These are phyloP conservation scores for Alternaria panax DNA, from an alignment of 2,329 filamentous ascomycete species.

Conservation along the genomic window DNA sequence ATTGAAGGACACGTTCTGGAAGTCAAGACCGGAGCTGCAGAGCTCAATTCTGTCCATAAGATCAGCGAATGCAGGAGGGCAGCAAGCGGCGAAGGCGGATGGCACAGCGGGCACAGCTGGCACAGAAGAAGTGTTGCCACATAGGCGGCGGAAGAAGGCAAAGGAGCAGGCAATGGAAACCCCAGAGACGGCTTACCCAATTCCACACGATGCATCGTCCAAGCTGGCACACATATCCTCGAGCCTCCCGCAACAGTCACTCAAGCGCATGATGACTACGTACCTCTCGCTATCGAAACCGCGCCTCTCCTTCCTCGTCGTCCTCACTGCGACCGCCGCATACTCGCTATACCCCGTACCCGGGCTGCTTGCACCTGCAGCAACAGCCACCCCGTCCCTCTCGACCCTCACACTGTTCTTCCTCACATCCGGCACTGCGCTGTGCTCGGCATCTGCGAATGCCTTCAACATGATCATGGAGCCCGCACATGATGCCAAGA, in stretches of 20 bases:
- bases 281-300: conserved; percentile 95
- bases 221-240: conserved; percentile 65
- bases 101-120: conserved; percentile 12
- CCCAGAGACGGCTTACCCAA: conserved; percentile 42
- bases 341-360: conserved; percentile 95
- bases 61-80: conserved; percentile 9
- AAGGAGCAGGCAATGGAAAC: conserved; percentile 30
- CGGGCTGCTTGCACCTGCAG: conserved; percentile 75
- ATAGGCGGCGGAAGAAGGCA: conserved; percentile 44
- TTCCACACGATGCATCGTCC: conserved; percentile 66
- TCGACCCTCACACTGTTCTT: conserved; percentile 92
- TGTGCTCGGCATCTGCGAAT: conserved; percentile 91
- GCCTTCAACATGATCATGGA: conserved; percentile 98
- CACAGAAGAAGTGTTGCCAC: conserved; percentile 42
- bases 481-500: conserved; percentile 85
- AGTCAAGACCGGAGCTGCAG: conserved; percentile 39
- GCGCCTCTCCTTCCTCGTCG: conserved; percentile 87
- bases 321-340: conserved; percentile 86
- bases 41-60: conserved; percentile 36
- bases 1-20: conserved; percentile 43
- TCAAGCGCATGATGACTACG: conserved; percentile 74
- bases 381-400: conserved; percentile 76
- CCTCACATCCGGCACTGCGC: conserved; percentile 85
- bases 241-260: conserved; percentile 62
- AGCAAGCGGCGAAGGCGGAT: conserved; percentile 17